Base-by-base conservation (phyloP, 768 basidiomycete genomes). In the Leccinum imitatum region DNA sequence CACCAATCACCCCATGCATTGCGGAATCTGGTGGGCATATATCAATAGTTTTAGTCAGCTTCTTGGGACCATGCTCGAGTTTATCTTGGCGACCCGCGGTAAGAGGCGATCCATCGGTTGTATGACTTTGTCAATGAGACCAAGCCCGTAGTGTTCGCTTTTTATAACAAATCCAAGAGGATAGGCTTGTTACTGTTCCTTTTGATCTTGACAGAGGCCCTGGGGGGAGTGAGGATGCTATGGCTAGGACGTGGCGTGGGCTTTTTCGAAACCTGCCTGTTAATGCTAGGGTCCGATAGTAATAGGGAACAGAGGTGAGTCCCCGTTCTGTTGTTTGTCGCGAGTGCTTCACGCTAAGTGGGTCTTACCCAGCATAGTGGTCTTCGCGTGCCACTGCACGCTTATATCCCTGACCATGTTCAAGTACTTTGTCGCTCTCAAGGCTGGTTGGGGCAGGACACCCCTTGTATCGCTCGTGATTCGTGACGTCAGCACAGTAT, bases 381-480 rank as follows among this genome's bases (percentile, higher is more conserved):
- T 10, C 10, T 19, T 46, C 19, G 44, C 44, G 19, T 46, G 44
- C 4, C 68, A 69, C 39, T 68, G 61, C 39, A 46, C 44, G 7
- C 37, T 69, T 7, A 46, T 70, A 9, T 13, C 52, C 54, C 30
- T 69, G 50, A 70, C 65, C 2, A 25, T 58, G 48, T 53, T 60
- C 64, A 69, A 70, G 61, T 70, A 70, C 46, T 52, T 48, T 23
- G 15, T 53, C 3, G 59, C 59, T 35, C 50, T 53, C 35, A 69
- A 56, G 55, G 58, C 58, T 11, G 68, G 65, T 7, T 58, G 59
- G 59, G 61, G 61, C 4, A 67, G 59, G 21, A 58, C 63, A 1
- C 68, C 69, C 4, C 64, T 69, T 9, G 54, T 68, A 25, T 65
- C 59, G 8, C 63, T 70, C 19, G 44, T 69, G 21, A 47, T 68